Conservation (phyloP, 192 early-diverging fungal species). For the Backusella australiensis region DNA sequence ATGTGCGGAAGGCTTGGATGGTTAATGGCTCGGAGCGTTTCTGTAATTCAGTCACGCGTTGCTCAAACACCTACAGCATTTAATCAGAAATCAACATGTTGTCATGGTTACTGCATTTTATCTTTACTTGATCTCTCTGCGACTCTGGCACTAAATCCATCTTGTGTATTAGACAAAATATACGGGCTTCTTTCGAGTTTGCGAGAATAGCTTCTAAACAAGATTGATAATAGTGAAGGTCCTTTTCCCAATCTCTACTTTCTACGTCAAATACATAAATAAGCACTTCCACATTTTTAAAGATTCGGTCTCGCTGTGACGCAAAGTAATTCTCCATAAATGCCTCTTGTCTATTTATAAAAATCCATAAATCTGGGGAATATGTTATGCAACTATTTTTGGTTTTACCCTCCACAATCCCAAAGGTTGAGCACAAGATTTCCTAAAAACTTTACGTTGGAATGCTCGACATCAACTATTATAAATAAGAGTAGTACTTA, state of each 20-base stretch:
- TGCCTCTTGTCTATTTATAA: conserved; percentile 69
- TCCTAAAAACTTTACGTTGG: conserved; percentile 92
- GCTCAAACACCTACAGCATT: conserved; percentile 56
- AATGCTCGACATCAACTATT: conserved; percentile 94
- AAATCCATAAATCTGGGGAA: not conserved
- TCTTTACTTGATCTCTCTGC: conserved; percentile 59
- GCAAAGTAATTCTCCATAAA: conserved; percentile 98
- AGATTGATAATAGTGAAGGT: conserved; percentile 88
- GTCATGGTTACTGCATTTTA: not conserved
- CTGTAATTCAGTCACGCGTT: conserved; percentile 63
- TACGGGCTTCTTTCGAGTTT: conserved; percentile 85
- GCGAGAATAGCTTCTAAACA: conserved; percentile 79
- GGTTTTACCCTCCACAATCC: conserved; percentile 83
- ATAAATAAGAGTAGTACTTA: not conserved
- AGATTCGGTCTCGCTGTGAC: conserved; percentile 91
- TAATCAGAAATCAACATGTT: conserved; percentile 21
- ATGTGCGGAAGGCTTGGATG: conserved; percentile 74
- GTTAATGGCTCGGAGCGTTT: conserved; percentile 65
- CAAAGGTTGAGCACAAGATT: conserved; percentile 96
- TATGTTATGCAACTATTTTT: not conserved
- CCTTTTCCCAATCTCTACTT: conserved; percentile 85
- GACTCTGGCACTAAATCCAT: conserved; percentile 91
- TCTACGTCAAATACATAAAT: conserved; percentile 99
- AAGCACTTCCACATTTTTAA: conserved; percentile 97
- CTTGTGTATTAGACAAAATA: conserved; percentile 97